Percentiles rank a stretch among this genome's conserved stretches.
These are phyloP conservation scores for Thelonectria blattea DNA, from an alignment of 2,329 filamentous ascomycete genomes.

Conservation along the genomic window DNA sequence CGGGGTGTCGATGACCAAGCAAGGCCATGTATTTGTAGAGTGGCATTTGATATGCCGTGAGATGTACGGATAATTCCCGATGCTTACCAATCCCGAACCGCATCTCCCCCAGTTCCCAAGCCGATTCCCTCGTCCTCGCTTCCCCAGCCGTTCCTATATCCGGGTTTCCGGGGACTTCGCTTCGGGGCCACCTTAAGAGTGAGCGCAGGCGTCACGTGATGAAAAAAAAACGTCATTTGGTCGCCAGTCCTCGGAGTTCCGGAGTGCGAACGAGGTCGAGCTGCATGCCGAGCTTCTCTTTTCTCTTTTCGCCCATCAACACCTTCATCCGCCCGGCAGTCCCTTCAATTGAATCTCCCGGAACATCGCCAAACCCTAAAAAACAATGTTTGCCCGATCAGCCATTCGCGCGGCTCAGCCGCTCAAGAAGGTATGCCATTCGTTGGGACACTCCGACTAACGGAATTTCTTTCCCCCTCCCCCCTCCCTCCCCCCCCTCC, in stretches of 20 bases:
- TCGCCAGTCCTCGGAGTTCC: conserved; percentile 9
- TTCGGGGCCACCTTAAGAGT: conserved; percentile 5
- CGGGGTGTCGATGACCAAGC: background rate
- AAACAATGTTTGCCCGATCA: conserved; percentile 75
- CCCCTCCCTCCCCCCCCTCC: conserved; percentile 9
- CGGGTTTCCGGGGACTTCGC: conserved; percentile 15
- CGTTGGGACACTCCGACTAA: background rate
- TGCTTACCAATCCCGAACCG: conserved; percentile 14
- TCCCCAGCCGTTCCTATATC: conserved; percentile 8
- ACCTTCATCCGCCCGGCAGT: conserved; percentile 28
- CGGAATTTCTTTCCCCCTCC: background rate
- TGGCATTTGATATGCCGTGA: conserved; percentile 6
- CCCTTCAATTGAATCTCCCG: conserved; percentile 32
- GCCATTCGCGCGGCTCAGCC: conserved; percentile 69
- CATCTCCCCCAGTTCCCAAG: background rate
- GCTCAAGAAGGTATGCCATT: conserved; percentile 64
- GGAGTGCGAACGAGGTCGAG: conserved; percentile 10
- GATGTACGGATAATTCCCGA: background rate
- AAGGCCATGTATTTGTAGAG: background rate
- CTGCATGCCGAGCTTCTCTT: conserved; percentile 4
- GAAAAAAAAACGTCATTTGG: conserved; percentile 19
- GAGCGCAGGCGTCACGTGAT: conserved; percentile 18
- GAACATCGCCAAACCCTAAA: conserved; percentile 26
- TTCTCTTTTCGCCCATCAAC: conserved; percentile 18
- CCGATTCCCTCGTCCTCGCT: too few relatives aligned